Base-by-base conservation (phyloP, 352 stramenopile species). In the Pythium brachiatum region DNA sequence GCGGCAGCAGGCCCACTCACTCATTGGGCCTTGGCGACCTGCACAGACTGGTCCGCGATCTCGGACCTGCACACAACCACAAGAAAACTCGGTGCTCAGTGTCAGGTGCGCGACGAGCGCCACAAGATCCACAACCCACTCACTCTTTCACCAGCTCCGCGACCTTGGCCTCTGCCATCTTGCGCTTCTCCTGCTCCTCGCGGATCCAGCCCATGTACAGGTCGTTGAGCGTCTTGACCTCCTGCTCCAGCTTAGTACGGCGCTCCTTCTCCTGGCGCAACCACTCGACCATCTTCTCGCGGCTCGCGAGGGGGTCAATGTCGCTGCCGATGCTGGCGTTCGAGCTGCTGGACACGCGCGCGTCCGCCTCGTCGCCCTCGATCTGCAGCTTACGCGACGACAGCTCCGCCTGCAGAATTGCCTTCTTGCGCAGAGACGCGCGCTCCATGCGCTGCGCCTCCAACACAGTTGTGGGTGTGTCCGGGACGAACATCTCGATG, bases 181-280 rank as follows among this genome's bases (percentile, higher is more conserved):
- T 89, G 32, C 83, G 81, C 64, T 92, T 92, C 21, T 65, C 74
- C 63, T 91, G 82, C 69, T 94, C 85, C 38, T 92, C 78, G 20
- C 80, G 79, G 63, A 94, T 88, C 85, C 85, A 94, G 13, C 75
- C 71, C 83, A 91, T 92, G 70, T 92, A 94, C 61, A 92, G 62
- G 7, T 90, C 78, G 56, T 90, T 90, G 51, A 94, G 66, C 41
- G 76, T 88, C 66, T 90, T 90, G 21, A 94, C 64, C 56, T 94
- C 83, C 38, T 84, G 76, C 61, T 94, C 85, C 23, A 94, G 57
- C 73, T 92, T 89, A 53, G 65, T 18, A 3, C 81, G 83, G 20
- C 80, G 81, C 25, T 90, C 80, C 57, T 90, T 86, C 66, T 94
- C 83, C 15, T 80, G 69, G 21, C 73, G 70, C 44, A 92, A 70